Evolutionary conservation across 345 rosid genomes (phyloP).

Genomic region (Eucalyptus sp.): DNA sequence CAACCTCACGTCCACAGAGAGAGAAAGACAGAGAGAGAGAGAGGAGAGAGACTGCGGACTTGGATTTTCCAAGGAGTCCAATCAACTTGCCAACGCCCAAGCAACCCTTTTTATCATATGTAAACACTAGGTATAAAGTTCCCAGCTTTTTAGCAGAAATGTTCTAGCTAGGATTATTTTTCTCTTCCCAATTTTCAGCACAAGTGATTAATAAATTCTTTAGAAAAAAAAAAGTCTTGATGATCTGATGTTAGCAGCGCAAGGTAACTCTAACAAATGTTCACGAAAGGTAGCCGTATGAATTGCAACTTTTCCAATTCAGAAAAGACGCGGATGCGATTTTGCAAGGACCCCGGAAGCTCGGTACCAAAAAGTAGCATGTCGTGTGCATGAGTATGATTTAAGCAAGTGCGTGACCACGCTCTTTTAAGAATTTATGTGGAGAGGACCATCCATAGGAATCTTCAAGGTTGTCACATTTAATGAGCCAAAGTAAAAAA

Average conservation of each 20-base stretch:
- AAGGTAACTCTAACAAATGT: neutral
- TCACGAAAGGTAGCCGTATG: neutral
- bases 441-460: neutral
- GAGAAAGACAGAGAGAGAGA: neutral
- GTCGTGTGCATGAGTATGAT: neutral
- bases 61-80: neutral
- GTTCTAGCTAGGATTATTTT: neutral
- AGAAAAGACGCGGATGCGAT: neutral
- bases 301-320: neutral
- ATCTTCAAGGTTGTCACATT: neutral
- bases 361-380: accelerated
- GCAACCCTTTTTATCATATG: neutral
- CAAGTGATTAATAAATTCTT: neutral
- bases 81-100: neutral
- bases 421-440: neutral
- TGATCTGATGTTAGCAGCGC: neutral
- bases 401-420: neutral
- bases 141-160: neutral
- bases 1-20: neutral
- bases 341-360: neutral
- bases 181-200: neutral
- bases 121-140: neutral
- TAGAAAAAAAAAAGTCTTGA: neutral
- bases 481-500: neutral
- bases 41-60: neutral